Base-by-base conservation (phyloP, 352 stramenopile genomes). In the Phytophthora pisi region DNA sequence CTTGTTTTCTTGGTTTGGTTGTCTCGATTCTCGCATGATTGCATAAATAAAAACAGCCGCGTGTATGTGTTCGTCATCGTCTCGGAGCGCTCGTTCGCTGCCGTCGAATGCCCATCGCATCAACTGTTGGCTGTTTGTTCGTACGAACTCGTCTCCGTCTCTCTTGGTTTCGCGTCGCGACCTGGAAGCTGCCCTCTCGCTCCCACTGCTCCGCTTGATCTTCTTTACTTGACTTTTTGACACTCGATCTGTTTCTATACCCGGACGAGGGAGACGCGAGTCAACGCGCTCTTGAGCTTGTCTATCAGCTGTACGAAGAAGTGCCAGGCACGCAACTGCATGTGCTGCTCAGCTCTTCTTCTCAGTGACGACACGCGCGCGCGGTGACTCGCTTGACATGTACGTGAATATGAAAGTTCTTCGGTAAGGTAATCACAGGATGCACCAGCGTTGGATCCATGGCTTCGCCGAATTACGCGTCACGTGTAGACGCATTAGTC, bases 31-130 rank as follows among this genome's bases (percentile, higher is more conserved):
- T 66, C 54, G 51, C 60, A 62, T 65, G 18, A 52, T 56, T 53
- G 63, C 63, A 77, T 77, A 80, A 71, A 78, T 72, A 78, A 75
- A 76, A 77, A 71, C 56, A 78, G 66, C 63, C 64, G 60, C 46
- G 53, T 74, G 70, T 70, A 59, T 71, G 51, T 64, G 70, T 64
- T 74, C 52, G 70, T 74, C 70, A 70, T 74, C 56, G 65, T 67
- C 57, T 69, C 61, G 60, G 64, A 74, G 70, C 70, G 56, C 55
- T 70, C 64, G 69, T 77, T 73, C 69, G 69, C 69, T 77, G 69
- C 65, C 70, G 65, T 77, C 57, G 61, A 74, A 74, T 74, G 65
- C 61, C 65, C 57, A 77, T 77, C 66, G 70, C 70, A 71, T 77
- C 70, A 71, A 70, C 56, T 77, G 20, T 66, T 74, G 69, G 65